Conservation (phyloP, 1,284 basidiomycete genomes). For the Malassezia psittaci region DNA sequence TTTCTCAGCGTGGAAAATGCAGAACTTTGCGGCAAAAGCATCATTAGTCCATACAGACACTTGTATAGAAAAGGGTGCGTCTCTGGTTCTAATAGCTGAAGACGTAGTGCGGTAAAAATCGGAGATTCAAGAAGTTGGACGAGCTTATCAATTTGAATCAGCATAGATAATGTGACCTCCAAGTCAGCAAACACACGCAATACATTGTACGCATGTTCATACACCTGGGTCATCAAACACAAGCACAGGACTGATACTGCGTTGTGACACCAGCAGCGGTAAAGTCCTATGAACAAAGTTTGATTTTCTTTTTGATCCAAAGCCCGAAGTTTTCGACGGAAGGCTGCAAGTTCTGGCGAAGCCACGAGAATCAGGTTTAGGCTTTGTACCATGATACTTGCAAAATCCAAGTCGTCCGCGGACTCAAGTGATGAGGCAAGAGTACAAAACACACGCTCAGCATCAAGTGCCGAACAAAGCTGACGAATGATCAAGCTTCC, state of each 20-base stretch:
- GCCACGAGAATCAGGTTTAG: slow-evolving; percentile 93
- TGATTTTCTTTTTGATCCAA: slow-evolving; percentile 82
- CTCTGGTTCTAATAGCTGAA: slow-evolving; percentile 93
- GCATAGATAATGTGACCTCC: slow-evolving; percentile 84
- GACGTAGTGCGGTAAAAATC: slow-evolving; percentile 91
- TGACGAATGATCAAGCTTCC: slow-evolving; percentile 94
- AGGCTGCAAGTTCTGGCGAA: slow-evolving; percentile 85
- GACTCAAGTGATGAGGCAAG: slow-evolving; percentile 95
- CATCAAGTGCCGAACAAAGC: slow-evolving; percentile 83
- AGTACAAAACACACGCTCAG: slow-evolving; percentile 87
- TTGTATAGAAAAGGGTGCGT: slow-evolving; percentile 93
- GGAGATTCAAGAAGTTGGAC: slow-evolving; percentile 97
- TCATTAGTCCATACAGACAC: slow-evolving; percentile 89
- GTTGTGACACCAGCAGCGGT: slow-evolving; percentile 97
- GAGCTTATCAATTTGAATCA: slow-evolving; percentile 95
- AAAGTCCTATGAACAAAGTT: slow-evolving; percentile 78
- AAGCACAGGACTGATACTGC: slow-evolving; percentile 91
- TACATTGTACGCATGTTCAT: slow-evolving; percentile 94
- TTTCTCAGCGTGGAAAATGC: slow-evolving; percentile 92
- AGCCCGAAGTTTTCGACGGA: slow-evolving; percentile 81
- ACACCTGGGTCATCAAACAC: slow-evolving; percentile 90
- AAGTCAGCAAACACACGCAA: slow-evolving; percentile 88
- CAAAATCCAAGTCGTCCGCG: slow-evolving; percentile 97
- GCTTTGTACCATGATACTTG: slow-evolving; percentile 92
- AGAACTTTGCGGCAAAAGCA: slow-evolving; percentile 92